These are phyloP conservation scores for Picea glauca DNA, from an alignment of 75 land plant species.

Conservation along the genomic window DNA sequence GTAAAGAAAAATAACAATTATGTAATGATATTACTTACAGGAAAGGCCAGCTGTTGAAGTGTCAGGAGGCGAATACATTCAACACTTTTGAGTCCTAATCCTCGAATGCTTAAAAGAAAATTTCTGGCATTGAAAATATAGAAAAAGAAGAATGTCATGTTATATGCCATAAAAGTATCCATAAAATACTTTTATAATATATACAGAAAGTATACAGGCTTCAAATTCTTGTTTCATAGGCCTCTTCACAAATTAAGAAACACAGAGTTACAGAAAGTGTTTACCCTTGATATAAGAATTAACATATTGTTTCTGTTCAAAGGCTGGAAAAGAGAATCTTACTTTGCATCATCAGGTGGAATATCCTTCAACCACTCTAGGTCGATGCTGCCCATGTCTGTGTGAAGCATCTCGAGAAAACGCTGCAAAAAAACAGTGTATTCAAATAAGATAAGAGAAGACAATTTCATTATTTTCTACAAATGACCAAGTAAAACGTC, in stretches of 20 bases:
- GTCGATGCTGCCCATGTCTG: constrained; percentile 76
- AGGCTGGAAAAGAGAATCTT: constrained; percentile 18
- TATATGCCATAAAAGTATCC: constrained; percentile 7
- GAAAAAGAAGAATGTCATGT: constrained; percentile 9
- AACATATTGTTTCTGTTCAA: neutral
- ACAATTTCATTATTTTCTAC: too few species aligned
- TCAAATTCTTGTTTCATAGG: neutral
- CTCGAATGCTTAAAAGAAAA: constrained; percentile 69
- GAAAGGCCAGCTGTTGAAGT: constrained; percentile 84
- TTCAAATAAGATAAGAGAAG: too few species aligned
- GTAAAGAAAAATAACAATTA: too few species aligned
- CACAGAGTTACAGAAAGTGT: too few species aligned
- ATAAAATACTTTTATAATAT: neutral
- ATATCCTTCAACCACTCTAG: constrained; percentile 88
- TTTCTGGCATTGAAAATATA: constrained; percentile 41
- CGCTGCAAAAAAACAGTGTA: constrained; percentile 39
- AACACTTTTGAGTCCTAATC: constrained; percentile 84
- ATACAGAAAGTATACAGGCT: neutral
- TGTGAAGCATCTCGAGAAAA: constrained; percentile 63
- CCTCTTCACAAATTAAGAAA: neutral
- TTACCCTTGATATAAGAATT: too few species aligned
- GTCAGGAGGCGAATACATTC: constrained; percentile 86
- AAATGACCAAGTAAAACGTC: too few species aligned
- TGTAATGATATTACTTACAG: constrained; percentile 44
- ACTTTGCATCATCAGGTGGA: constrained; percentile 79